phyloP scores from a whole-genome alignment of 2,329 filamentous ascomycete genomes.

The Fusarium staphyleae region DNA sequence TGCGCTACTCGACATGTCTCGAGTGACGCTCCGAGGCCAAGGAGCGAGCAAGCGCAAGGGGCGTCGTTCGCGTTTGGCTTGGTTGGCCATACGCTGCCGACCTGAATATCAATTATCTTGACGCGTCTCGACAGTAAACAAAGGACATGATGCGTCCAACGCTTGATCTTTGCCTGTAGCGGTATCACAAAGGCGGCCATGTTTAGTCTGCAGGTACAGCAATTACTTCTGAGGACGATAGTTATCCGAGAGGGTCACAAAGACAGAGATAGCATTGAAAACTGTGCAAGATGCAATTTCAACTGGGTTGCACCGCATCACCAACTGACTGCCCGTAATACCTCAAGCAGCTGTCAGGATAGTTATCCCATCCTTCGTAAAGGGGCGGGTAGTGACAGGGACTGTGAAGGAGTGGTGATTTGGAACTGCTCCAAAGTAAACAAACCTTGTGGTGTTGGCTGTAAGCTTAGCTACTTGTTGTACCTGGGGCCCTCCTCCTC shows the following conservation, averaged over 20 bases:
- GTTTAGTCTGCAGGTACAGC: slow-evolving; percentile 3
- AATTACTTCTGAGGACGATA: slow-evolving; percentile 4
- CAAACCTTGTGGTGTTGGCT: slow-evolving; percentile 29
- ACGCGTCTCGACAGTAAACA: slow-evolving; percentile 20
- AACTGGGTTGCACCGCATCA: slow-evolving; percentile 15
- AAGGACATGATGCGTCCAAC: slow-evolving; percentile 9
- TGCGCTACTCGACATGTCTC: slow-evolving; percentile 22
- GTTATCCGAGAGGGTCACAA: slow-evolving; percentile 10
- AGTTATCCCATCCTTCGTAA: slow-evolving; percentile 7
- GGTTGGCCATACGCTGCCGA: slow-evolving; percentile 1
- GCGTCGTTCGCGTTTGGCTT: neutral
- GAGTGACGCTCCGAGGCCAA: slow-evolving; percentile 2
- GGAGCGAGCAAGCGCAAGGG: too few relatives aligned
- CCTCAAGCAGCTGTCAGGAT: slow-evolving; percentile 12
- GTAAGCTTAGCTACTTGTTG: slow-evolving; percentile 16
- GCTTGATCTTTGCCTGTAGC: slow-evolving; percentile 13
- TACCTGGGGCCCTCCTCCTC: slow-evolving; percentile 21
- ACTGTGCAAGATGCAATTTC: slow-evolving; percentile 13
- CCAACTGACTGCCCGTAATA: slow-evolving; percentile 9
- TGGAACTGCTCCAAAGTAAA: slow-evolving; percentile 16
- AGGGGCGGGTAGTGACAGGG: slow-evolving; percentile 31
- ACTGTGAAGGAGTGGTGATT: slow-evolving; percentile 34
- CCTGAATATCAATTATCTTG: slow-evolving; percentile 9
- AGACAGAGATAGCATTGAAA: slow-evolving; percentile 25
- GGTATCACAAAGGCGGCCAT: slow-evolving; percentile 10